Base-by-base conservation (phyloP, 495 filamentous ascomycete species). In the Lasiosphaeris hirsuta region DNA sequence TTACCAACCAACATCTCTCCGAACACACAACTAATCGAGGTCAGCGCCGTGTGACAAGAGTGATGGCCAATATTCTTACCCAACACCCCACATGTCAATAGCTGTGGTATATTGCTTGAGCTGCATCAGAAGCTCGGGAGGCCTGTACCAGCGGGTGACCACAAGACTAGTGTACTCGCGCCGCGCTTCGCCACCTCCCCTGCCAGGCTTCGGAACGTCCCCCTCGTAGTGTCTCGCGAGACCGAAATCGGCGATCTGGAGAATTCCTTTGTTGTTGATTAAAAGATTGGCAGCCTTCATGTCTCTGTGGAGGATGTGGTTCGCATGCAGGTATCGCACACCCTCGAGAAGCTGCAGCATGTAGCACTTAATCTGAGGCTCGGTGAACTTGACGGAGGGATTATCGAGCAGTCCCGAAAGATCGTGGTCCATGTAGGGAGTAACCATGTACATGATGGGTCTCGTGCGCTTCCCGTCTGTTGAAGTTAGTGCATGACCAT, bases 221-320 rank as follows among this genome's bases (percentile, higher is more conserved):
- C 96, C 94, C 61, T 97, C 91, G 62, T 93, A 99, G 57, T 96
- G 91, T 62, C 94, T 81, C 36, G 94, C 94, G 36, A 99, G 78
- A 45, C 94, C 94, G 63, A 99, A 99, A 75, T 99, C 94, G 33
- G 92, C 94, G 72, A 99, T 97, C 67, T 96, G 92, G 45, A 99
- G 83, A 54, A 96, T 86, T 11, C 94, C 94, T 41, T 83, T 81
- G 69, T 99, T 99, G 72, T 88, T 96, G 71, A 99, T 97, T 45
- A 99, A 83, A 1, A 99, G 81, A 69, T 99, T 99, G 59, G 94
- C 94, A 14, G 94, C 94, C 77, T 98, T 98, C 94, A 98, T 97
- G 65, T 98, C 94, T 69, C 94, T 85, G 70, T 98, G 94, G 13
- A 98, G 73, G 55, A 97, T 96, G 49, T 87, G 84, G 62, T 84